phyloP scores from a whole-genome alignment of 225 moss, liverwort and hornwort species.

The Pseudoscleropodium purum region DNA sequence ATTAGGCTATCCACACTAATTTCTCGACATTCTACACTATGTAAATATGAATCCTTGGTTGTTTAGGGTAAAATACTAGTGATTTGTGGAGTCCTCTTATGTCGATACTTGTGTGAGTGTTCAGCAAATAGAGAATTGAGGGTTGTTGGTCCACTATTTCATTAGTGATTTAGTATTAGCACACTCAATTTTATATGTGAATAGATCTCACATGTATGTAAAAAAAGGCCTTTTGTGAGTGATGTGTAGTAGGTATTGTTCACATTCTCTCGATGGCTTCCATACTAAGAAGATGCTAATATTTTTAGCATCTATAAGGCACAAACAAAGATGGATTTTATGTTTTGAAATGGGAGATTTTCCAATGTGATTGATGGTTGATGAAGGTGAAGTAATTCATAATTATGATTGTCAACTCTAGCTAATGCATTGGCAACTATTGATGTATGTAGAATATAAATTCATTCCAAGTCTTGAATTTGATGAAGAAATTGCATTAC shows the following conservation, averaged over 20 bases:
- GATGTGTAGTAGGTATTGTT: neutral
- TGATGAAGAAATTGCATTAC: neutral
- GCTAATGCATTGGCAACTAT: constrained; percentile 40
- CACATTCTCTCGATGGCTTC: neutral
- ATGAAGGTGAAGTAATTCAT: constrained; percentile 52
- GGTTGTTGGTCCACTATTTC: neutral
- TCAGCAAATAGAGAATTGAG: no score
- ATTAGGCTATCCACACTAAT: no score
- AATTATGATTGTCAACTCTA: constrained; percentile 21
- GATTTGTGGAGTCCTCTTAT: neutral
- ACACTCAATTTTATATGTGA: neutral
- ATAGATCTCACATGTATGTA: neutral
- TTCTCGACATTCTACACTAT: no score
- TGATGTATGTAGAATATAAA: neutral
- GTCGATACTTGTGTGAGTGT: neutral
- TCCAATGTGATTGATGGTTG: constrained; percentile 59
- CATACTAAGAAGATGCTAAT: neutral
- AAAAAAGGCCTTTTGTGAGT: neutral
- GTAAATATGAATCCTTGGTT: neutral
- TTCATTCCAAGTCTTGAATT: neutral
- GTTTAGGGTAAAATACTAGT: neutral
- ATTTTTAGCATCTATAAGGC: neutral
- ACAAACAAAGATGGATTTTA: neutral
- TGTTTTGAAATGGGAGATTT: constrained; percentile 35
- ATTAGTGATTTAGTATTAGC: neutral